phyloP scores from a whole-genome alignment of 176 grass and related monocot species.

The Rhynchospora tenuis region DNA sequence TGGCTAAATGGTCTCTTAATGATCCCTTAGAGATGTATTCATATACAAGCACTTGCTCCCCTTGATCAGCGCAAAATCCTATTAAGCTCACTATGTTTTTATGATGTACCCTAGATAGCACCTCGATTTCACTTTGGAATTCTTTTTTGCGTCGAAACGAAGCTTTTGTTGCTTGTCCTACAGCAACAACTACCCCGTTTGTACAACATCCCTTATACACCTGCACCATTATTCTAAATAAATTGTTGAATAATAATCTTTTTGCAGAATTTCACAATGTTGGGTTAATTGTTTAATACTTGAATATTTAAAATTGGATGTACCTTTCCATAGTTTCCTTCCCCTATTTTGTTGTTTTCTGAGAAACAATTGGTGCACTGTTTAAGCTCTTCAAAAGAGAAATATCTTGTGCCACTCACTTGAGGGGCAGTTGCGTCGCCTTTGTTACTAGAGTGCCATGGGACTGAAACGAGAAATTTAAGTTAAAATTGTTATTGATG shows the following conservation, averaged over 20 bases:
- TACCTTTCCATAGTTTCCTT: conserved; percentile 81
- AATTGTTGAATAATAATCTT: neutral
- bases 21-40: conserved; percentile 74
- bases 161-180: conserved; percentile 31
- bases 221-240: conserved; percentile 24
- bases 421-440: conserved; percentile 47
- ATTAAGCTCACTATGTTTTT: conserved; percentile 62
- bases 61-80: conserved; percentile 79
- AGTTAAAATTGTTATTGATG: too few relatives aligned
- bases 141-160: conserved; percentile 23
- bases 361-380: conserved; percentile 59
- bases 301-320: neutral
- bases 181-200: conserved; percentile 23
- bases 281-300: too few relatives aligned
- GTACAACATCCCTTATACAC: conserved; percentile 48
- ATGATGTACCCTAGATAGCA: conserved; percentile 82
- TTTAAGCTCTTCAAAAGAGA: conserved; percentile 68
- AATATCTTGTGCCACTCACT: conserved; percentile 65
- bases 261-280: too few relatives aligned
- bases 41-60: conserved; percentile 10
- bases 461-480: conserved; percentile 31
- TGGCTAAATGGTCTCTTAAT: conserved; percentile 48
- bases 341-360: conserved; percentile 50
- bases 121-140: conserved; percentile 88
- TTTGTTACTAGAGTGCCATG: conserved; percentile 45